Evolutionary conservation across 257 asterid genomes (phyloP), one percentile per base, ranked within the genome.

Genomic region (Plectranthus barbatus): DNA sequence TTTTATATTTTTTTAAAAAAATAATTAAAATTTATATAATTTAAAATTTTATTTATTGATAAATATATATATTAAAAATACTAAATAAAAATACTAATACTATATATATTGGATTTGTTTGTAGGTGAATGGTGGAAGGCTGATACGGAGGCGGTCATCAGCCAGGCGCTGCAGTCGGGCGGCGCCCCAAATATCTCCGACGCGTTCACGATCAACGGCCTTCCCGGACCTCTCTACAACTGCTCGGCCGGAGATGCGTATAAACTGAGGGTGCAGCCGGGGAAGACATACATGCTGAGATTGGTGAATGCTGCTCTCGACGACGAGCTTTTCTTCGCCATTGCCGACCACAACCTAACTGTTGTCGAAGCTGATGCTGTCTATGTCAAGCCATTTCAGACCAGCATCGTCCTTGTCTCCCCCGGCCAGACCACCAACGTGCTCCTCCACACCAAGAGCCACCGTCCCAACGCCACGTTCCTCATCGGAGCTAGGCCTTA

Each of bases 81-180:
- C n/a, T n/a, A n/a, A n/a, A n/a, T n/a, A n/a, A n/a, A n/a, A n/a
- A n/a, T n/a, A n/a, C n/a, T n/a, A n/a, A n/a, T n/a, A n/a, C n/a
- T n/a, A n/a, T n/a, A n/a, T n/a, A n/a, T n/a, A n/a, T n/a, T n/a
- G n/a, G n/a, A n/a, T n/a, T n/a, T n/a, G n/a, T 63, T 19, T 60
- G 24, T 47, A 86, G 91, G 94, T 29, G 91, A 86, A 66, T 83
- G 94, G 94, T 86, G 87, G 86, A 86, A 86, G 69, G 75, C 76
- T 6, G 84, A 86, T 26, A 81, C 90, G 0, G 88, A 86, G 68
- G 64, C 66, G 1, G 53, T 83, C 1, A 81, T 86, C 39, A 83
- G 21, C 53, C 85, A 77, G 76, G 88, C 94, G 23, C 12, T 61
- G 51, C 83, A 74, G 67, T 75, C 83, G 0, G 94, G 94, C 14